Evolutionary conservation across 441 rosid genomes (phyloP), one percentile per base, ranked within the genome.

Genomic region (Euphorbia celastroides): DNA sequence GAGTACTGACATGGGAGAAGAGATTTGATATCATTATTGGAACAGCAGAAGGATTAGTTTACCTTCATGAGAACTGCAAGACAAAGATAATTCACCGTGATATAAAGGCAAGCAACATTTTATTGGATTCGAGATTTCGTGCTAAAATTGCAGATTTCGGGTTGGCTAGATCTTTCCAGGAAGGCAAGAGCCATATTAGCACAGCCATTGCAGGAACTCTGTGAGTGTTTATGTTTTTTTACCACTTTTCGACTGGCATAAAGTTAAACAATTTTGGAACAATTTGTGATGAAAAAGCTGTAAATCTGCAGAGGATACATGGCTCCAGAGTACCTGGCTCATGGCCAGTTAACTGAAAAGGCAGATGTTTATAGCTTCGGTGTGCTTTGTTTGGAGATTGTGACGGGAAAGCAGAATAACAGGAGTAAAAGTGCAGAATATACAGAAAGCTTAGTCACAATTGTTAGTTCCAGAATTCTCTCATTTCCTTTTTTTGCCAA

Each of bases 71-170:
- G 77, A 84, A 84, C 78, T 83, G 90, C 31, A 79, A 63, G 36
- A 85, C 51, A 74, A 86, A 77, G 72, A 91, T 89, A 62, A 88
- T 91, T 64, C 97, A 94, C 72, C 84, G 99, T 74, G 99, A 94
- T 57, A 83, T 85, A 26, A 93, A 93, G 82, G 92, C 96, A 34
- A 94, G 99, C 57, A 94, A 91, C 27, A 88, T 89, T 71, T 82
- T 94, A 75, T 60, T 92, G 69, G 96, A 94, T 66, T 76, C 83
- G 6, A 87, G 79, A 78, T 76, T 91, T 16, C 91, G 90, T 0
- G 89, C 99, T 7, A 94, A 89, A 71, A 94, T 92, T 28, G 97
- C 99, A 0, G 99, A 94, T 76, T 89, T 94, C 67, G 99, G 97
- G 26, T 79, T 94, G 63, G 97, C 99, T 0, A 86, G 97, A 75